Evolutionary conservation across 352 stramenopile genomes (phyloP), one percentile per base, ranked within the genome.

Genomic region (Blastocystis sp.): DNA sequence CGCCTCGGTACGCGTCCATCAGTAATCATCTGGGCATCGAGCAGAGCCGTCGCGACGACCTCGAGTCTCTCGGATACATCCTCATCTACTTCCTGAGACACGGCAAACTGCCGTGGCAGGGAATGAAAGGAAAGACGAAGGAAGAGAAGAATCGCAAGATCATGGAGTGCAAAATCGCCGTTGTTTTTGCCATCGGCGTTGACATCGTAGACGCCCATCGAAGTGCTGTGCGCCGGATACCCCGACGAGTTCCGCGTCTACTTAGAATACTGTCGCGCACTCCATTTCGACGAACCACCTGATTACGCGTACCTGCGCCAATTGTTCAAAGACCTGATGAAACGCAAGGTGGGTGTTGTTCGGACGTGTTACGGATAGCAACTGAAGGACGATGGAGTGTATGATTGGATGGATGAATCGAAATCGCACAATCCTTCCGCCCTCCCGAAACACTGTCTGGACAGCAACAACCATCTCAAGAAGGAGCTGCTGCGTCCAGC

Each of bases 81-180:
- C 91, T 97, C 65, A 96, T 97, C 93, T 98, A 98, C 93, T 97
- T 98, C 91, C 95, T 97, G 69, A 55, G n/a, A n/a, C 91, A 94
- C 12, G 96, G 96, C n/a, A 94, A 91, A 1, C 91, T 98, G 1
- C 95, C 95, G 10, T 98, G 95, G 95, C 95, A 98, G 92, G 95
- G 95, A 62, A 93, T 98, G 70, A 97, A 97, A 91, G 95, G 95
- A 45, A 97, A 97, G 80, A 98, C 95, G 6, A 98, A 98, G 92
- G 98, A 97, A 85, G 94, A 98, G 91, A 98, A 98, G 92, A 98
- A 98, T 91, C 93, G 97, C 90, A 93, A 95, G 50, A 98, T 98
- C 91, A 97, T 97, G 94, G 95, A 98, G 94, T 94, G 65, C 45
- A 98, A 98, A 92, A 97, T 98, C 61, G 60, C 31, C 59, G 79